phyloP scores from a whole-genome alignment of 805 yeast genomes.

The Pichia scutulata region DNA sequence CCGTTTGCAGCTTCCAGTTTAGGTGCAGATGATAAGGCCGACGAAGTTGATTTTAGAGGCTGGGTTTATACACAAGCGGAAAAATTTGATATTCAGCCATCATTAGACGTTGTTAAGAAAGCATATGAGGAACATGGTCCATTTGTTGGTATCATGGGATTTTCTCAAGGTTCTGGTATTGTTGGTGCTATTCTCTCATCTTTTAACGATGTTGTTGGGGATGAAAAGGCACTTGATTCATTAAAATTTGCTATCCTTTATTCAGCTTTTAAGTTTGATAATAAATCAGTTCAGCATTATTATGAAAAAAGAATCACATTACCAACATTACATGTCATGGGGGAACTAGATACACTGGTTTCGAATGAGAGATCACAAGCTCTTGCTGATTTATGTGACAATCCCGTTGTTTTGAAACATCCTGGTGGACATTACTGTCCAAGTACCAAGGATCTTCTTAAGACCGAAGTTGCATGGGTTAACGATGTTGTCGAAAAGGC shows the following conservation, averaged over 20 bases:
- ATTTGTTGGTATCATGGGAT: constrained; percentile 82
- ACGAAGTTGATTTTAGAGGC: constrained; percentile 34
- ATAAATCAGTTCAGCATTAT: constrained; percentile 22
- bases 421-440: constrained; percentile 99
- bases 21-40: constrained; percentile 36
- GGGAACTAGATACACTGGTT: constrained; percentile 83
- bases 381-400: constrained; percentile 48
- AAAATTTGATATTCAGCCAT: constrained; percentile 27
- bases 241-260: constrained; percentile 72
- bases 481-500: constrained; percentile 17
- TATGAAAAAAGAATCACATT: constrained; percentile 23
- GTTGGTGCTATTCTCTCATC: constrained; percentile 62
- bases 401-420: constrained; percentile 51
- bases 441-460: constrained; percentile 50
- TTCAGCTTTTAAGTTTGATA: constrained; percentile 45
- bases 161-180: constrained; percentile 91
- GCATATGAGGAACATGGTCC: constrained; percentile 61
- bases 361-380: constrained; percentile 60
- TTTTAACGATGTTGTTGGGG: constrained; percentile 43
- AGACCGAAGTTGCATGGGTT: constrained; percentile 30
- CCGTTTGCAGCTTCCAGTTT: constrained; percentile 52
- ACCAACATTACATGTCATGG: constrained; percentile 68
- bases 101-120: constrained; percentile 44
- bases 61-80: constrained; percentile 62
- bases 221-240: constrained; percentile 33